Percentiles rank a stretch among this genome's conserved stretches.
phyloP scores from a whole-genome alignment of 768 basidiomycete species.

The Auriscalpium orientale region DNA sequence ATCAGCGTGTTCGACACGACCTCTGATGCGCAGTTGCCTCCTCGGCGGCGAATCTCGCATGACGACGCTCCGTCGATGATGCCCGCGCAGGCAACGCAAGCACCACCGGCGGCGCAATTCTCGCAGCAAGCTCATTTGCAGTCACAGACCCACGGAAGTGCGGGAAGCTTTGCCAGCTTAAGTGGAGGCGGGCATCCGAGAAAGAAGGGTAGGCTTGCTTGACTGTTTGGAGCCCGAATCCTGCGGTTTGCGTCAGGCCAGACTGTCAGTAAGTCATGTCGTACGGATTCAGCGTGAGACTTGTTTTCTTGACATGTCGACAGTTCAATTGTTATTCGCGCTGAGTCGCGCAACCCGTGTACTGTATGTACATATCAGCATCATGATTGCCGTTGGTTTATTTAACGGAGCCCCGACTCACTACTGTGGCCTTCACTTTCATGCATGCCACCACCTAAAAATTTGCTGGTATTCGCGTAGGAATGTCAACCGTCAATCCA shows the following conservation, averaged over 20 bases:
- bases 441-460: no score
- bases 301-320: no score
- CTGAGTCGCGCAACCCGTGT: no score
- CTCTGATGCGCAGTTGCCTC: conserved; percentile 63
- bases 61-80: conserved; percentile 90
- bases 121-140: conserved; percentile 38
- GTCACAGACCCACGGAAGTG: conserved; percentile 36
- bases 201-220: conserved; percentile 57
- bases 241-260: neutral
- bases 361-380: fast-evolving
- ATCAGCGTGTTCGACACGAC: conserved; percentile 69
- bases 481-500: no score
- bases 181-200: conserved; percentile 47
- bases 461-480: no score
- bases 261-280: neutral
- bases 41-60: conserved; percentile 81
- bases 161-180: conserved; percentile 54
- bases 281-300: no score
- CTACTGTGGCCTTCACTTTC: no score
- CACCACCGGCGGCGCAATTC: conserved; percentile 34
- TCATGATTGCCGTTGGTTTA: neutral
- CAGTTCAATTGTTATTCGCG: no score
- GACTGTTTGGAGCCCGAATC: neutral
- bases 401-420: no score
- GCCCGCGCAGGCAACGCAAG: conserved; percentile 41